Evolutionary conservation across 345 rosid genomes (phyloP), one percentile per base, ranked within the genome.

Genomic region (Isatis tinctoria): DNA sequence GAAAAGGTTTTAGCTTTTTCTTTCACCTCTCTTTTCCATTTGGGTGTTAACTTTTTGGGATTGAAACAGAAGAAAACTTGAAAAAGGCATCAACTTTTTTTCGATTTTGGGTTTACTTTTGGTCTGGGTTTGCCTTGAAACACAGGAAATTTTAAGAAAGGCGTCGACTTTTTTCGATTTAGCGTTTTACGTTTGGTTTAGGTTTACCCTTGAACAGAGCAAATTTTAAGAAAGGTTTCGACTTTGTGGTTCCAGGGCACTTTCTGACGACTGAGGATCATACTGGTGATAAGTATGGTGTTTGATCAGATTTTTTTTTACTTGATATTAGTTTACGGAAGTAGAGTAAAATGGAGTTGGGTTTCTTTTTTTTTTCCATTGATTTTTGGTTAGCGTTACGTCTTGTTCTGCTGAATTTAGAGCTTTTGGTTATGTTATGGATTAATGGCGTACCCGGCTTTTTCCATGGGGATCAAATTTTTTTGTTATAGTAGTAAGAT

Each of bases 1-100:
- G 67, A 67, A 67, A 72, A 78, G 77, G 81, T 78, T 27, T 53
- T 13, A 62, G 65, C 65, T 61, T 62, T 53, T 20, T 6, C 0
- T 18, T 30, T 47, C 10, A 11, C 22, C 67, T 28, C 41, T 52
- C 12, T 4, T 30, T 74, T 49, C 53, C 26, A 66, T 58, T 48
- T 27, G n/a, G 72, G 53, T 41, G 4, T 26, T 26, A 2, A n/a
- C 5, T 3, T 10, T 73, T 24, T 43, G 67, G 62, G 48, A 8
- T 41, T 48, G 28, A 36, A 67, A 67, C 35, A 67, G 68, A 68
- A 41, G 54, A 60, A 66, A 56, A 9, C 3, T 2, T 44, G 71
- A 6, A 7, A 63, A 54, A 64, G 36, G 28, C 14, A 5, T 54
- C 7, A 16, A 44, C 20, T 44, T 54, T 60, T 22, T n/a, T 14